Evolutionary conservation across 2,329 filamentous ascomycete species (phyloP), one percentile per base, ranked within the genome.

Genomic region (Onygenales sp.): DNA sequence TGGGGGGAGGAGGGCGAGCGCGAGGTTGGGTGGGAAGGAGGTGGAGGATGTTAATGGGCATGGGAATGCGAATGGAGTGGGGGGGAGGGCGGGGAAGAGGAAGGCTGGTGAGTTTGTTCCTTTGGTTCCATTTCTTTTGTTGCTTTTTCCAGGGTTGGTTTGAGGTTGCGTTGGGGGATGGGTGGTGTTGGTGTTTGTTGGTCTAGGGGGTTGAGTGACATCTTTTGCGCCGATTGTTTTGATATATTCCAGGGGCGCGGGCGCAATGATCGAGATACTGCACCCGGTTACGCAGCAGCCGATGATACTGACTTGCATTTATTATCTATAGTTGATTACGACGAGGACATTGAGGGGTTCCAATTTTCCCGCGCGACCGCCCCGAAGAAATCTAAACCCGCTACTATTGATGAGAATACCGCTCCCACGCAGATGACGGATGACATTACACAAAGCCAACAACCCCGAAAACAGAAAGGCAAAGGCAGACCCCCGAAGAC

Each of bases 291-390:
- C 4, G 21, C 21, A 27, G 21, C 21, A 27, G 21, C 21, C 21
- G 21, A 27, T 27, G n/a, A 17, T 50, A 39, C 54, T 58, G 36
- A 57, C 51, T 36, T 42, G 53, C 14, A 31, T 39, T 52, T 21
- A 27, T 21, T 48, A 21, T 48, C 32, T 47, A 27, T 37, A 11
- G 52, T 55, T 74, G 76, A 70, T 57, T 85, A 85, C 61, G 85
- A 88, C 62, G 86, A 91, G 67, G 80, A 86, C 63, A 84, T 87
- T 72, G 87, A 86, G 62, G 87, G 87, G 57, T 91, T 91, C 62
- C 76, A 82, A 54, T 91, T 90, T 66, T 82, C 84, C 58, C 81
- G 86, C 60, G 83, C 78, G 57, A 75, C 83, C 9, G 87, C 87
- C 64, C 73, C 80, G 63, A 76, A 77, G 56, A 88, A 85, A 70